phyloP scores from a whole-genome alignment of 148 eudicot genomes.

The Mesembryanthemum crystallinum region DNA sequence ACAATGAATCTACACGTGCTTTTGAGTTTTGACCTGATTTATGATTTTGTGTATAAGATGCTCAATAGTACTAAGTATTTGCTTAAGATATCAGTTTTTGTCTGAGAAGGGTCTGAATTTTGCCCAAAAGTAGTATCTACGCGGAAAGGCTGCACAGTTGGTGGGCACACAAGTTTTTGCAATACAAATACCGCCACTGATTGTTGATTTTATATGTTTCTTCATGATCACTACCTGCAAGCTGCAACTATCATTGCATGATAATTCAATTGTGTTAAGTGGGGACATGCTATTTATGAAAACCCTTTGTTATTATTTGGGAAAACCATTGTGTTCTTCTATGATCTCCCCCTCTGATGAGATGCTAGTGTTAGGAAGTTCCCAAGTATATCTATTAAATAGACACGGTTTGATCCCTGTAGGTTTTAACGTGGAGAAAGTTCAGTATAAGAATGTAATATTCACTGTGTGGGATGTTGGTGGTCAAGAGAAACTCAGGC shows the following conservation, averaged over 20 bases:
- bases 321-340: background rate
- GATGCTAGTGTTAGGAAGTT: background rate
- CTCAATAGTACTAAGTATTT: no score
- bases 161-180: no score
- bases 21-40: no score
- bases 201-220: no score
- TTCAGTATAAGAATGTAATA: conserved; percentile 94
- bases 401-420: conserved; percentile 18
- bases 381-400: background rate
- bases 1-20: no score
- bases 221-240: background rate
- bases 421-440: conserved; percentile 99
- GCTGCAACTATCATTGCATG: background rate
- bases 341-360: background rate
- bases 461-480: conserved; percentile 99
- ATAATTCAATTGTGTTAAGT: background rate
- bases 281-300: background rate
- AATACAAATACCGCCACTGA: no score
- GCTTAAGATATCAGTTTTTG: no score
- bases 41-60: no score
- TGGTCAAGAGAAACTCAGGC: conserved; percentile 95
- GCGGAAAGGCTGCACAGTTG: no score
- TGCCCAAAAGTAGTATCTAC: no score
- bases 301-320: background rate
- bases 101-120: no score